A percentile compares a stretch with the other conserved stretches of the same genome.
These are phyloP conservation scores for Xenoacremonium recifei DNA, from an alignment of 2,329 filamentous ascomycete genomes.

Conservation along the genomic window DNA sequence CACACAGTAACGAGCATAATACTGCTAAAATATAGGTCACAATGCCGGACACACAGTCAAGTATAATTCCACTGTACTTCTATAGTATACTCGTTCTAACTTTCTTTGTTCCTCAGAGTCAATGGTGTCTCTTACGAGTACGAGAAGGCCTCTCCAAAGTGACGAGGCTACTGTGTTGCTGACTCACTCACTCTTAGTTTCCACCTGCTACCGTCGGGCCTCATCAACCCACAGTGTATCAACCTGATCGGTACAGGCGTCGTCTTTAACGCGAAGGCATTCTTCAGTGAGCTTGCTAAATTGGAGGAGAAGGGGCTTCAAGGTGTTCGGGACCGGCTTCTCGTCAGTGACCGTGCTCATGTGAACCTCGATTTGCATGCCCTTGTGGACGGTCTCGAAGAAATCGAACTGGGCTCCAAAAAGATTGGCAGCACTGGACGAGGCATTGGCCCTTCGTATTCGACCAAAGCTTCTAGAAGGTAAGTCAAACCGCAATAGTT, in stretches of 20 bases:
- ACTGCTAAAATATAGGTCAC: background rate
- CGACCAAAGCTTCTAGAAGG: conserved; percentile 7
- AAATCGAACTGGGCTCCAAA: conserved; percentile 39
- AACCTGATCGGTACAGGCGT: background rate
- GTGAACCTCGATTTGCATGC: conserved; percentile 63
- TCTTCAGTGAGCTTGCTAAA: conserved; percentile 29
- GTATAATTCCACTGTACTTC: background rate
- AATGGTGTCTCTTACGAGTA: conserved; percentile 1
- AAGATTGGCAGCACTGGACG: conserved; percentile 29
- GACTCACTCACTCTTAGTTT: background rate
- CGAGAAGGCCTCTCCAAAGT: background rate
- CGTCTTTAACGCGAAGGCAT: background rate
- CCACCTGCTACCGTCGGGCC: background rate
- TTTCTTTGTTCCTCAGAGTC: background rate
- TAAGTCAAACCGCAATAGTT: no score
- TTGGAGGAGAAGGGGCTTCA: conserved; percentile 34
- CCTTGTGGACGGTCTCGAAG: conserved; percentile 66
- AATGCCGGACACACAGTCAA: background rate
- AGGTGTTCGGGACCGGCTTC: conserved; percentile 44
- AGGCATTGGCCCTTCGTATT: conserved; percentile 17
- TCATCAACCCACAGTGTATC: background rate
- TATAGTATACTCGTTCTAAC: background rate
- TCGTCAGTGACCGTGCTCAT: conserved; percentile 59
- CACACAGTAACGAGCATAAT: no score
- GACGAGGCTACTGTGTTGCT: background rate